A percentile compares a stretch with the other conserved stretches of the same genome.
Evolutionary conservation across 371 early-diverging fungal species (phyloP).

Genomic region (Sporodiniella umbellata): DNA sequence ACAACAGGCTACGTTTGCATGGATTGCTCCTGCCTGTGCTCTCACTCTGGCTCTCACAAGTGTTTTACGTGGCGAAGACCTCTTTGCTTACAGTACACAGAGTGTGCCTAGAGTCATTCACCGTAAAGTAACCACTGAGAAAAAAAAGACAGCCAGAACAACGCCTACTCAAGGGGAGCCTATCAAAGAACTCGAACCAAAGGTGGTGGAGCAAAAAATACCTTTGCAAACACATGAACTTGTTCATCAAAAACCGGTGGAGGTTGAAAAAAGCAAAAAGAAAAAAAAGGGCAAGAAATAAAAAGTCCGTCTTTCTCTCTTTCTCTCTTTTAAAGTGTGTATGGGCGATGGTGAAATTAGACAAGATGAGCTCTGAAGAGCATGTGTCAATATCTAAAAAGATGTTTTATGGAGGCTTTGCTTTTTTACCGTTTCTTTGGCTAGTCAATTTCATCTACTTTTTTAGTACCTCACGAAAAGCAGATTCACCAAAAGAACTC

Average conservation of each 20-base stretch:
- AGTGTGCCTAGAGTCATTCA: too few species aligned
- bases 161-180: too few species aligned
- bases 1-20: too few species aligned
- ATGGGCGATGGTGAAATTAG: conserved; percentile 42
- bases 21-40: too few species aligned
- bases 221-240: too few species aligned
- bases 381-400: conserved; percentile 51
- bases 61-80: too few species aligned
- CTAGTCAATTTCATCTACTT: conserved; percentile 58
- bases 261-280: background rate
- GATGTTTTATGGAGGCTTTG: conserved; percentile 60
- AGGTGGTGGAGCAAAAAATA: too few species aligned
- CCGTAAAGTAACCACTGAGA: too few species aligned
- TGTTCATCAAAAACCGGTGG: background rate
- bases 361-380: conserved; percentile 54
- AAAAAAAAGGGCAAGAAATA: background rate
- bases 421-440: conserved; percentile 60
- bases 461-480: conserved; percentile 34
- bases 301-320: background rate
- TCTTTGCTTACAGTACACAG: too few species aligned
- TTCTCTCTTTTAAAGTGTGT: background rate
- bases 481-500: conserved; percentile 40
- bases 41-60: too few species aligned
- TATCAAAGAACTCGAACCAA: too few species aligned
- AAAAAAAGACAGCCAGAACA: too few species aligned